These are phyloP conservation scores for Boletus subcaerulescens DNA, from an alignment of 768 basidiomycete species.

Conservation along the genomic window DNA sequence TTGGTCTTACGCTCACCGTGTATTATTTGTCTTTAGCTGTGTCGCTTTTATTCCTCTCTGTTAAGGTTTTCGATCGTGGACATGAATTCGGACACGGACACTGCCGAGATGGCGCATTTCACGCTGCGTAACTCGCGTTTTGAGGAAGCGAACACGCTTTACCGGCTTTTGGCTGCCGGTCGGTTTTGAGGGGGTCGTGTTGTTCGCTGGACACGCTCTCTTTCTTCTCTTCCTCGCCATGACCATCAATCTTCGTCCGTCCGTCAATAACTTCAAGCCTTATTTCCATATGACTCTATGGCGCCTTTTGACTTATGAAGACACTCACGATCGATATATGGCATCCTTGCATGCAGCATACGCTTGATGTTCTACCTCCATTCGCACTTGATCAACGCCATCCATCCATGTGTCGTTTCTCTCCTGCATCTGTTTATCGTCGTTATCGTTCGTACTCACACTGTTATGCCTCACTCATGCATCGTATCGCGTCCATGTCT, in stretches of 20 bases:
- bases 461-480: conserved; percentile 1
- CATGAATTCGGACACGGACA: conserved; percentile 59
- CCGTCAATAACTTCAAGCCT: neutral
- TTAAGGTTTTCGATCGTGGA: conserved; percentile 67
- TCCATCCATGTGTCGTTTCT: neutral
- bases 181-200: conserved; percentile 23
- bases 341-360: conserved; percentile 1
- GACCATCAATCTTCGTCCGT: neutral
- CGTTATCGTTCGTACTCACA: neutral
- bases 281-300: conserved; percentile 4
- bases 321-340: conserved; percentile 6
- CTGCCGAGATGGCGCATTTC: conserved; percentile 77
- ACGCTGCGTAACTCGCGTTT: conserved; percentile 67
- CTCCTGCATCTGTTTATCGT: neutral
- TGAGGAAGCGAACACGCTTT: conserved; percentile 74
- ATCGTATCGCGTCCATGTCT: neutral
- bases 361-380: neutral
- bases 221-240: neutral
- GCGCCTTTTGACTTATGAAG: conserved; percentile 17
- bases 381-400: neutral
- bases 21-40: conserved; percentile 45
- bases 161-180: conserved; percentile 55
- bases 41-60: conserved; percentile 72
- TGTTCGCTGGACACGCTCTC: neutral
- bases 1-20: conserved; percentile 2